These are phyloP conservation scores for Acer yangbiense DNA, from an alignment of 345 rosid species.

Conservation along the genomic window DNA sequence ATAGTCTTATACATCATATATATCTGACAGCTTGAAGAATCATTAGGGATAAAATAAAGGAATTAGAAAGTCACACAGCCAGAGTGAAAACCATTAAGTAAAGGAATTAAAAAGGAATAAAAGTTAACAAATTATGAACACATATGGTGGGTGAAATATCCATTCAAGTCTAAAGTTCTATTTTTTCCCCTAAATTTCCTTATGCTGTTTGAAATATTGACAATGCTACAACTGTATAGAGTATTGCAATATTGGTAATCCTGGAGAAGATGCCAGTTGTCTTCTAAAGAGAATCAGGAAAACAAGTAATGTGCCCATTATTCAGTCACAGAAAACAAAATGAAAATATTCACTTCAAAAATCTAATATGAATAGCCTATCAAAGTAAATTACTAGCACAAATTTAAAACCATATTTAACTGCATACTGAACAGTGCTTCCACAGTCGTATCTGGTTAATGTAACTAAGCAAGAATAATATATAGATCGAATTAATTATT, in stretches of 20 bases:
- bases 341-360: neutral
- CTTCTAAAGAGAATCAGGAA: neutral
- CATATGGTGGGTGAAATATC: neutral
- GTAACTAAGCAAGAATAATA: neutral
- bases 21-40: neutral
- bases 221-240: neutral
- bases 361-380: neutral
- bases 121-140: neutral
- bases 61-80: neutral
- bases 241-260: neutral
- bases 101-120: neutral
- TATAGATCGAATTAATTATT: neutral
- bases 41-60: neutral
- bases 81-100: neutral
- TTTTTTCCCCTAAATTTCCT: neutral
- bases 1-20: neutral
- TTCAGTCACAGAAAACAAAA: neutral
- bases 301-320: neutral
- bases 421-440: neutral
- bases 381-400: constrained; percentile 4
- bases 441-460: neutral
- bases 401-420: neutral
- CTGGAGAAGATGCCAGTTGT: neutral
- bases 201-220: neutral
- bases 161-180: neutral